A percentile compares a stretch with the other conserved stretches of the same genome.
Conservation (phyloP, 306 rosid genomes). For the Prunus fruticosa region DNA sequence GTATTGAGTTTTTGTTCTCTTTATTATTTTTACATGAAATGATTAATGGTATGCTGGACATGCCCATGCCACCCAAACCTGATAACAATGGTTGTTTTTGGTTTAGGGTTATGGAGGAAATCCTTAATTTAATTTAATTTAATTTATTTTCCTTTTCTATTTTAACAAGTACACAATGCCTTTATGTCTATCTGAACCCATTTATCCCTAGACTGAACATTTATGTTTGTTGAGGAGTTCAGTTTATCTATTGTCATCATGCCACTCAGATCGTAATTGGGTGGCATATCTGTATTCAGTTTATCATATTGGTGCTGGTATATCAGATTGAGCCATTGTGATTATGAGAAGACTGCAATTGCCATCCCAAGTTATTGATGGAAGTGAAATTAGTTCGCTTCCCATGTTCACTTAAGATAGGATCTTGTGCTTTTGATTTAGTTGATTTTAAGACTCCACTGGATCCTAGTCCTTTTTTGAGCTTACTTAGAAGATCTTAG, state of each 20-base stretch:
- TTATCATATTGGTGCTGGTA: neutral
- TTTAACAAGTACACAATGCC: neutral
- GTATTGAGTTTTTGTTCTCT: neutral
- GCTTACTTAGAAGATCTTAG: too few species aligned
- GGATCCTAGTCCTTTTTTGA: neutral
- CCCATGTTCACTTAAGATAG: neutral
- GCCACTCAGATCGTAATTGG: neutral
- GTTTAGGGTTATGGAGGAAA: neutral
- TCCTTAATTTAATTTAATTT: too few species aligned
- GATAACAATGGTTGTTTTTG: neutral
- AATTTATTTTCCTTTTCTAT: neutral
- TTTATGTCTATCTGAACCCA: neutral
- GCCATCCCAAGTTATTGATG: neutral
- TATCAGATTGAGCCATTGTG: neutral
- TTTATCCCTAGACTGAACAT: neutral
- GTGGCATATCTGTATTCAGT: neutral
- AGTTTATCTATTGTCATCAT: neutral
- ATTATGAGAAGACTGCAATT: neutral
- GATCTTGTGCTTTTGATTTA: neutral
- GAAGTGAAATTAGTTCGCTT: conserved; percentile 1
- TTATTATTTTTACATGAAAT: neutral
- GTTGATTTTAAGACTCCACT: neutral
- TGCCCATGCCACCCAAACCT: neutral
- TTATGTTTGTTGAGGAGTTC: neutral
- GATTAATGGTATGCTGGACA: neutral